These are phyloP conservation scores for Pisolithus orientalis DNA, from an alignment of 768 basidiomycete species.

Conservation along the genomic window DNA sequence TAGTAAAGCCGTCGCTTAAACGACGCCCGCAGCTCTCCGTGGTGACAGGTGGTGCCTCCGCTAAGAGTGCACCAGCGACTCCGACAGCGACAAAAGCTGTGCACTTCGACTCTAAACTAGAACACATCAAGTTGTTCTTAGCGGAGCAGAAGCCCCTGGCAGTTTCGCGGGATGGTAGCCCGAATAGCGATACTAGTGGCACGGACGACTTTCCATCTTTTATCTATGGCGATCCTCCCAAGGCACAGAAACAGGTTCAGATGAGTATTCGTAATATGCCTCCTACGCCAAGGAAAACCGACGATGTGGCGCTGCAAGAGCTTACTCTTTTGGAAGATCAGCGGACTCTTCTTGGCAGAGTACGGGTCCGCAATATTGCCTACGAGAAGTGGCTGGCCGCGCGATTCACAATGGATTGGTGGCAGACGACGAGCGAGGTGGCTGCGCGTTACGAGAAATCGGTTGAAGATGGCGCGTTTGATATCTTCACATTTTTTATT, in stretches of 20 bases:
- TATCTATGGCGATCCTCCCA: slow-evolving; percentile 44
- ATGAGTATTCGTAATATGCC: slow-evolving; percentile 73
- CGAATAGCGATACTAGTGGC: slow-evolving; percentile 74
- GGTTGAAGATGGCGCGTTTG: slow-evolving; percentile 36
- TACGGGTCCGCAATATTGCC: slow-evolving; percentile 79
- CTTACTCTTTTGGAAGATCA: slow-evolving; percentile 48
- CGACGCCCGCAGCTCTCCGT: slow-evolving; percentile 50
- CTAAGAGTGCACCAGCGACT: slow-evolving; percentile 75
- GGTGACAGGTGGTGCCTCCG: slow-evolving; percentile 39
- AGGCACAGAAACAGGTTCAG: slow-evolving; percentile 33
- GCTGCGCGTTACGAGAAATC: slow-evolving; percentile 60
- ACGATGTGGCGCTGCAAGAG: slow-evolving; percentile 50
- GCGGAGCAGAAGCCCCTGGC: slow-evolving; percentile 93
- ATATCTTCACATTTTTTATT: slow-evolving; percentile 74
- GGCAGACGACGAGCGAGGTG: slow-evolving; percentile 96
- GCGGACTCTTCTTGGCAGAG: slow-evolving; percentile 57
- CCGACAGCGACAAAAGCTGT: slow-evolving; percentile 79
- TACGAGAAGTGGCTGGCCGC: slow-evolving; percentile 85
- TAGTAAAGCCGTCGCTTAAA: slow-evolving; percentile 89
- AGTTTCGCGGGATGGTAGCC: slow-evolving; percentile 86
- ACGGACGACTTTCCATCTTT: slow-evolving; percentile 76
- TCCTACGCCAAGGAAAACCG: slow-evolving; percentile 27
- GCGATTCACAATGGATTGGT: slow-evolving; percentile 89
- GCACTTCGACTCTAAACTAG: slow-evolving; percentile 87
- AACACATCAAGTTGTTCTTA: slow-evolving; percentile 91